phyloP scores from a whole-genome alignment of 257 asterid genomes.

The Gynochthodes officinalis region DNA sequence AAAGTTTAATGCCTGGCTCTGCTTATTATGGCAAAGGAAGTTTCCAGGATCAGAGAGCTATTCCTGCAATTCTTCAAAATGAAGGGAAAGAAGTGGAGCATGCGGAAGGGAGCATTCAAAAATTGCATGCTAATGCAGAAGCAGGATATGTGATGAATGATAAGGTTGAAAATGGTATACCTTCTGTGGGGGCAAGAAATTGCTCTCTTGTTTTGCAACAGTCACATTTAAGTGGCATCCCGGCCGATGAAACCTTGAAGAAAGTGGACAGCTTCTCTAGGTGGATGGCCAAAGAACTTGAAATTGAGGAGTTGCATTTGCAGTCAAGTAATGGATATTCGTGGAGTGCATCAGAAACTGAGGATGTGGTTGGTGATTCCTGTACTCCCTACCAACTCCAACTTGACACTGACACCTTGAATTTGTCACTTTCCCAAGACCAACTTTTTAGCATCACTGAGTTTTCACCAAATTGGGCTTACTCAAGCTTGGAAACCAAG shows the following conservation, averaged over 20 bases:
- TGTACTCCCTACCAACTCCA: slow-evolving; percentile 63
- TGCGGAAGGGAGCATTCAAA: slow-evolving; percentile 37
- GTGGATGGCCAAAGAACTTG: slow-evolving; percentile 84
- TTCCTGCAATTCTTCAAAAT: slow-evolving; percentile 40
- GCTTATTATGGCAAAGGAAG: slow-evolving; percentile 27
- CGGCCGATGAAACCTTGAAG: slow-evolving; percentile 69
- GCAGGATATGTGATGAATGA: slow-evolving; percentile 30
- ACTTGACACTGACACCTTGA: slow-evolving; percentile 53
- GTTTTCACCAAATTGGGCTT: slow-evolving; percentile 73
- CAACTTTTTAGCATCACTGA: slow-evolving; percentile 81
- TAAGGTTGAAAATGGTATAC: slow-evolving; percentile 40
- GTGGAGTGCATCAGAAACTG: slow-evolving; percentile 65
- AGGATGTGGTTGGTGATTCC: slow-evolving; percentile 54
- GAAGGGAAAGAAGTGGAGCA: slow-evolving; percentile 45
- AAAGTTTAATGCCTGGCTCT: slow-evolving; percentile 24
- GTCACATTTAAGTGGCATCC: slow-evolving; percentile 56
- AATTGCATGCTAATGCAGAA: slow-evolving; percentile 39
- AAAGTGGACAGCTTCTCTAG: slow-evolving; percentile 96
- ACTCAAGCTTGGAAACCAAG: slow-evolving; percentile 59
- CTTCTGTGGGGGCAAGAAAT: slow-evolving; percentile 38
- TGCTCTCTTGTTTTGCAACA: slow-evolving; percentile 44
- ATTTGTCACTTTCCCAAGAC: slow-evolving; percentile 73
- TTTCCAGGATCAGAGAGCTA: slow-evolving; percentile 34
- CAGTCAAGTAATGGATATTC: slow-evolving; percentile 54
- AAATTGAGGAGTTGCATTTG: slow-evolving; percentile 58